These are phyloP conservation scores for Podila minutissima DNA, from an alignment of 192 early-diverging fungal genomes.

Conservation along the genomic window DNA sequence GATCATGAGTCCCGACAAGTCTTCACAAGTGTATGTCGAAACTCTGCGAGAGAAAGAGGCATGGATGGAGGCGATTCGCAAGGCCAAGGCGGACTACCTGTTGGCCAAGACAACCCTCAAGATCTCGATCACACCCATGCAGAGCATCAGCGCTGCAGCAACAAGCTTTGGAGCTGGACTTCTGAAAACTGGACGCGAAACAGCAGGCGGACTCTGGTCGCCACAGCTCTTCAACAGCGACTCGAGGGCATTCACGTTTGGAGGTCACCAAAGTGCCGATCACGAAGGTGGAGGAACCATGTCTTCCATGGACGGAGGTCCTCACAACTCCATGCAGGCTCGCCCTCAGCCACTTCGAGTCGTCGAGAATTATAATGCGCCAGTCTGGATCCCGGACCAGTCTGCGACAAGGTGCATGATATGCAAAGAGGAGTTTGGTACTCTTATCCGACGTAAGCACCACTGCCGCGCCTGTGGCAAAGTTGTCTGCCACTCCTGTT, in stretches of 20 bases:
- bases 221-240: constrained; percentile 13
- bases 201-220: constrained; percentile 25
- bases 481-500: constrained; percentile 80
- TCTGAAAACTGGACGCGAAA: constrained; percentile 20
- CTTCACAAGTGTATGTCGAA: constrained; percentile 77
- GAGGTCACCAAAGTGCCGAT: not conserved
- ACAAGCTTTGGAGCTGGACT: constrained; percentile 27
- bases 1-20: constrained; percentile 83
- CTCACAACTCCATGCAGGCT: not conserved
- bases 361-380: constrained; percentile 73
- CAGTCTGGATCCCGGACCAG: constrained; percentile 81
- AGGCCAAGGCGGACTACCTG: constrained; percentile 65
- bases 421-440: constrained; percentile 73
- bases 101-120: constrained; percentile 68
- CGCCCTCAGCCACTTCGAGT: constrained; percentile 58
- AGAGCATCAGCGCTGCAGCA: constrained; percentile 35
- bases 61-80: constrained; percentile 73
- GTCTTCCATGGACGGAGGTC: not conserved
- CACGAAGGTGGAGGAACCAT: too few relatives aligned
- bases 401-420: constrained; percentile 72
- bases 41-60: constrained; percentile 61
- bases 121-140: constrained; percentile 50
- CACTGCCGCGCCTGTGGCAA: constrained; percentile 85
- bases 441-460: constrained; percentile 74
- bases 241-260: constrained; percentile 4